phyloP scores from a whole-genome alignment of 176 grass and related monocot species.

The Triticum aestivum region DNA sequence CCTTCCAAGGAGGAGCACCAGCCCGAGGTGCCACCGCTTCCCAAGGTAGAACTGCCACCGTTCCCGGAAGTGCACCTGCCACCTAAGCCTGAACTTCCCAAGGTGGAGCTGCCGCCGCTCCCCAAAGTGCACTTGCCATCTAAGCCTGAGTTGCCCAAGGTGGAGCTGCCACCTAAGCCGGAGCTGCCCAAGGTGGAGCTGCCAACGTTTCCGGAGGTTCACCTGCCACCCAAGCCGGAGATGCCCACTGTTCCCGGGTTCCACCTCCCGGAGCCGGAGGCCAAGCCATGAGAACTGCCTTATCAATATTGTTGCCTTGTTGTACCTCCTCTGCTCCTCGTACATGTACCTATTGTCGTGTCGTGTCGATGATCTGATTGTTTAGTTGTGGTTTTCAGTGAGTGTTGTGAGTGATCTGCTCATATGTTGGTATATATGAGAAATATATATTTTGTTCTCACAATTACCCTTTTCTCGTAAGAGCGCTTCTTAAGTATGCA shows the following conservation, averaged over 20 bases:
- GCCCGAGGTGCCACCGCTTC: slow-evolving; percentile 27
- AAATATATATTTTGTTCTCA: not conserved
- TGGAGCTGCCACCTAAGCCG: not conserved
- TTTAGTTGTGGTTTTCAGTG: not conserved
- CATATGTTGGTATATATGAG: not conserved
- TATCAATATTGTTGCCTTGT: not conserved
- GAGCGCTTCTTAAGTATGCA: not conserved
- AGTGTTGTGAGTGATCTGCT: not conserved
- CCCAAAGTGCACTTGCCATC: not conserved
- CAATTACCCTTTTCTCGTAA: not conserved
- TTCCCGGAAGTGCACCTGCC: not conserved
- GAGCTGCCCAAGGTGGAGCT: slow-evolving; percentile 14
- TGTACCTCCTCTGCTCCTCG: not conserved
- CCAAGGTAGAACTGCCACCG: slow-evolving; percentile 14
- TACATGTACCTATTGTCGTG: not conserved
- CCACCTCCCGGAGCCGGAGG: slow-evolving; percentile 22
- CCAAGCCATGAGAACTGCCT: slow-evolving; percentile 29
- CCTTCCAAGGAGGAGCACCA: not conserved
- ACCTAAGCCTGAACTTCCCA: not conserved
- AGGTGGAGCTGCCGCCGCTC: not conserved
- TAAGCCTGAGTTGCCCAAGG: not conserved
- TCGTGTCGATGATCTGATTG: not conserved
- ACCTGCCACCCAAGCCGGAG: not conserved
- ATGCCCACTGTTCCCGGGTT: not conserved
- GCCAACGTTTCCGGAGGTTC: not conserved